Percentiles rank a stretch among this genome's conserved stretches.
phyloP scores from a whole-genome alignment of 495 filamentous ascomycete genomes.

The Rhizodiscina lignyota region DNA sequence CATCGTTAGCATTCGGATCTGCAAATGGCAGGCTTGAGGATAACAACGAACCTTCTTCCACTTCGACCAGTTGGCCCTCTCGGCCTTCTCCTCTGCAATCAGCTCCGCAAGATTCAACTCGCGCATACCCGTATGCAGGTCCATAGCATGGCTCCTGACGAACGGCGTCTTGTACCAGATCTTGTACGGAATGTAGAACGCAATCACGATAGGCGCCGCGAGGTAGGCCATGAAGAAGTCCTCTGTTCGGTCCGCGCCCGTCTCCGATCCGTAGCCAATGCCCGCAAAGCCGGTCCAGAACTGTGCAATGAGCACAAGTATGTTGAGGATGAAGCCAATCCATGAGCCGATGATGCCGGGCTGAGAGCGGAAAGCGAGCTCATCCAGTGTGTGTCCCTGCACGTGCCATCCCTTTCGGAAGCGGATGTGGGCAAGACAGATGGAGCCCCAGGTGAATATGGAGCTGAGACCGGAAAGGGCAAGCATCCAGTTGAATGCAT shows the following conservation, averaged over 20 bases:
- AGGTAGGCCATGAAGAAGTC: constrained; percentile 68
- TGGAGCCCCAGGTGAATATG: constrained; percentile 86
- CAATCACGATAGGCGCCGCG: constrained; percentile 64
- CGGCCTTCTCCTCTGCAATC: constrained; percentile 57
- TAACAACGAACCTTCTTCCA: constrained; percentile 92
- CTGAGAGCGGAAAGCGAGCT: constrained; percentile 69
- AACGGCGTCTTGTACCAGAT: constrained; percentile 54
- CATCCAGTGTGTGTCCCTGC: constrained; percentile 51
- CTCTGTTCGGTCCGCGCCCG: constrained; percentile 27
- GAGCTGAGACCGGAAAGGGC: constrained; percentile 76
- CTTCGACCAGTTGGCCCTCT: constrained; percentile 52
- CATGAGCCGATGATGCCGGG: constrained; percentile 70
- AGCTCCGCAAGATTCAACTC: constrained; percentile 65
- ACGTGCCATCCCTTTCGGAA: constrained; percentile 67
- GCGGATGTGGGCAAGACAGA: constrained; percentile 79
- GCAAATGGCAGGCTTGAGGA: too few relatives aligned
- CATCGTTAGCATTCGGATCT: too few relatives aligned
- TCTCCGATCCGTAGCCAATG: constrained; percentile 35
- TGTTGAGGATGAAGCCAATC: constrained; percentile 65
- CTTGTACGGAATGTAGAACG: constrained; percentile 67
- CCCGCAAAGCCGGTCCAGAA: constrained; percentile 89
- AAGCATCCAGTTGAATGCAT: constrained; percentile 75
- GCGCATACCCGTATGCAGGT: constrained; percentile 75
- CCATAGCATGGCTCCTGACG: constrained; percentile 53
- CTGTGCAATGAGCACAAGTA: constrained; percentile 71